Base-by-base conservation (phyloP, 345 rosid genomes). In the Iberis pinnata region DNA sequence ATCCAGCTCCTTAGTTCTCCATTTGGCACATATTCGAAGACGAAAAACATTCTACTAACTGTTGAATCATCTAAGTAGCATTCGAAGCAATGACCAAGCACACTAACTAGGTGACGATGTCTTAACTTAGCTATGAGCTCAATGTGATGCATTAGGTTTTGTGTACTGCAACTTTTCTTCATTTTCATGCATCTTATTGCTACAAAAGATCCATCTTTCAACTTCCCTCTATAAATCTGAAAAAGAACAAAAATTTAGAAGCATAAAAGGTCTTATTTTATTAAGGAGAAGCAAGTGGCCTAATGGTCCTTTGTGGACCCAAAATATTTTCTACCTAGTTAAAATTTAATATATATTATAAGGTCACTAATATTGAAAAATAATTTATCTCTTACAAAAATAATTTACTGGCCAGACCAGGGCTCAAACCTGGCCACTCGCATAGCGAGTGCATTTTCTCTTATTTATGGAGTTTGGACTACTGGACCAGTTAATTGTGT, bases 61-160 rank as follows among this genome's bases (percentile, higher is more conserved):
- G 84, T 85, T 22, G 96, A 85, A 70, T 92, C 94, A 60, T 88
- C 95, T 63, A 86, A 76, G 78, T 92, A 88, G 72, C 86, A 88
- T 42, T 83, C 96, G 18, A 92, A 88, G 75, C 95, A 83, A 64
- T 92, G 95, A 20, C 98, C 98, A 7, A 92, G 78, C 20, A 86
- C 81, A 56, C 98, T 81, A 70, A 83, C 95, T 38, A 92, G 76
- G 70, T 88, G 90, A 25, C 82, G 78, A 67, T 92, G 86, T 49
- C 98, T 81, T 42, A 92, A 77, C 56, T 85, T 92, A 12, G 95
- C 78, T 7, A 83, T 88, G 39, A 83, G 78, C 75, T 85, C 98
- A 51, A 92, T 74, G 63, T 78, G 90, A 59, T 85, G 87, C 88
- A 83, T 80, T 64, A 82, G 76, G 70, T 74, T 80, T 40, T 82